A percentile compares a stretch with the other conserved stretches of the same genome.
These are phyloP conservation scores for Gossypium mustelinum DNA, from an alignment of 345 rosid species.

Conservation along the genomic window DNA sequence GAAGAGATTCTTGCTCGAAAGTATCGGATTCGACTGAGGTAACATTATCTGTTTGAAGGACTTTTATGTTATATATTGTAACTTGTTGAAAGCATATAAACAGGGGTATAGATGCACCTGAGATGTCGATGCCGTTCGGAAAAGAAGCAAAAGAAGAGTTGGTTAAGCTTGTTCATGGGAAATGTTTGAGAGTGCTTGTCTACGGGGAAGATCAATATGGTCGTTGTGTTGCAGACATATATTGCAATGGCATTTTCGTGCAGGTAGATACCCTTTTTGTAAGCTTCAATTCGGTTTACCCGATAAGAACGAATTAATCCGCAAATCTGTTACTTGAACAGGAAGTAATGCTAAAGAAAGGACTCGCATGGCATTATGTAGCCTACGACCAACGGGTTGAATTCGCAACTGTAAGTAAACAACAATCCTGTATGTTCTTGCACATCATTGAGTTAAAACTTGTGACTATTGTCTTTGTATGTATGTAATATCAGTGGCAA, in stretches of 20 bases:
- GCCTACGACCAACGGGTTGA: slow-evolving; percentile 60
- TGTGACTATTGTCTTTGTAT: background rate
- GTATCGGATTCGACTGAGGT: slow-evolving; percentile 70
- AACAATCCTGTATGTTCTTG: background rate
- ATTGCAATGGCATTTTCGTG: slow-evolving; percentile 62
- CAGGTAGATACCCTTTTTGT: slow-evolving; percentile 47
- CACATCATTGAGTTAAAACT: background rate
- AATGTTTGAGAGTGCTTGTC: slow-evolving; percentile 57
- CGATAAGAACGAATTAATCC: background rate
- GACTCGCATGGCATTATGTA: slow-evolving; percentile 76
- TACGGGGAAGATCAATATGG: slow-evolving; percentile 62
- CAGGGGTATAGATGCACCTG: slow-evolving; percentile 95
- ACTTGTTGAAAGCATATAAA: slow-evolving; percentile 13
- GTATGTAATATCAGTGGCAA: background rate
- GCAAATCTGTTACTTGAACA: slow-evolving; percentile 4
- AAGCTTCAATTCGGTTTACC: background rate
- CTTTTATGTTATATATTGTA: background rate
- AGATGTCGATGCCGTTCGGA: slow-evolving; percentile 70
- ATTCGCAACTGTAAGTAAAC: slow-evolving; percentile 16
- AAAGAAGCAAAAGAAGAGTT: slow-evolving; percentile 68
- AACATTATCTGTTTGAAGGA: background rate
- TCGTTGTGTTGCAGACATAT: slow-evolving; percentile 67
- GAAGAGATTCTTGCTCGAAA: slow-evolving; percentile 72
- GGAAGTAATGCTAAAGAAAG: slow-evolving; percentile 84
- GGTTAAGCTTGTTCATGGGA: slow-evolving; percentile 55